These are phyloP conservation scores for Paspalum notatum DNA, from an alignment of 176 grass and related monocot species.

Conservation along the genomic window DNA sequence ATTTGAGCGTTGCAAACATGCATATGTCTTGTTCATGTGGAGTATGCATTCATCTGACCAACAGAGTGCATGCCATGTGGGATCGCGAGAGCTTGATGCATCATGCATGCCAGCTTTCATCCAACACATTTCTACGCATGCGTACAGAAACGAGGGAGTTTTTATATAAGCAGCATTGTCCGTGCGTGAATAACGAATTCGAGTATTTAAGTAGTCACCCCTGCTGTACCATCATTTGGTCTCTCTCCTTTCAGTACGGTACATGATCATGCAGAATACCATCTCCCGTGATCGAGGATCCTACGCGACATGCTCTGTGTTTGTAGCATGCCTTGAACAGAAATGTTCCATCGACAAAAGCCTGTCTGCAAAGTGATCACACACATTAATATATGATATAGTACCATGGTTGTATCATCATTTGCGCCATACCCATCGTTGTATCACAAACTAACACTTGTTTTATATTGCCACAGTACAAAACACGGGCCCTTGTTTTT, in stretches of 20 bases:
- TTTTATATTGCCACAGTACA: not conserved
- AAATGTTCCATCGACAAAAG: not conserved
- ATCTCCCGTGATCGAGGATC: not conserved
- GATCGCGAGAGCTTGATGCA: not conserved
- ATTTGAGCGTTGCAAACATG: not conserved
- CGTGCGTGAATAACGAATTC: not conserved
- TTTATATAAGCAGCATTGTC: not conserved
- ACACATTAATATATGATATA: too few relatives aligned
- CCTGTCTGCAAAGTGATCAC: conserved; percentile 12
- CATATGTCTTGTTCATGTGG: not conserved
- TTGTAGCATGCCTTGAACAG: not conserved
- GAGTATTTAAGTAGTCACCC: not conserved
- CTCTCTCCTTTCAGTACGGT: not conserved
- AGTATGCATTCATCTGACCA: not conserved
- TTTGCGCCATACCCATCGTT: too few relatives aligned
- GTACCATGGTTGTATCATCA: too few relatives aligned
- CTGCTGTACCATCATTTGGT: not conserved
- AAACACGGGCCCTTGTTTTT: not conserved
- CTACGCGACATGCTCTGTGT: not conserved
- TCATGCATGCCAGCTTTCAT: not conserved
- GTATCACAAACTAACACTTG: too few relatives aligned
- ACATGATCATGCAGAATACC: not conserved
- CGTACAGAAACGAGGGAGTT: not conserved
- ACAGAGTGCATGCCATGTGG: too few relatives aligned
- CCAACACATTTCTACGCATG: not conserved